phyloP scores from a whole-genome alignment of 2,329 filamentous ascomycete species.

The Aspergillus neoniger region DNA sequence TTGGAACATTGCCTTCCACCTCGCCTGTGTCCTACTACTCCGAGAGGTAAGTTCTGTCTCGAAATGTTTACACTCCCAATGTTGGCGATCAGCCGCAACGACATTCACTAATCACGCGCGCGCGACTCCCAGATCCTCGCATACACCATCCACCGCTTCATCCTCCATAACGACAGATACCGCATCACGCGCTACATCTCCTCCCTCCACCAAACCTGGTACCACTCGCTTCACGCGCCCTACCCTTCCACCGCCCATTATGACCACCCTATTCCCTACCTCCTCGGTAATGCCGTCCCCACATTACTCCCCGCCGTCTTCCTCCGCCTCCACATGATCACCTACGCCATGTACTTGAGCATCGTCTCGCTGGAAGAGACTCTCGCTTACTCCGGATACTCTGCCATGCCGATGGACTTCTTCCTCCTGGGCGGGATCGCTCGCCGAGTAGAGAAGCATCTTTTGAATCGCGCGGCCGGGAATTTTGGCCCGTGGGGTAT shows the following conservation, averaged over 20 bases:
- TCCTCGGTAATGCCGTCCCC: conserved; percentile 58
- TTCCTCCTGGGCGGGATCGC: conserved; percentile 59
- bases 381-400: conserved; percentile 63
- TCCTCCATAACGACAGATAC: conserved; percentile 62
- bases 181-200: conserved; percentile 47
- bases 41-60: conserved; percentile 54
- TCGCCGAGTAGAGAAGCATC: conserved; percentile 57
- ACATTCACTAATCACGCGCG: neutral
- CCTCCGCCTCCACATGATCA: conserved; percentile 63
- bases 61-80: neutral
- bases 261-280: conserved; percentile 60
- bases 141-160: conserved; percentile 72
- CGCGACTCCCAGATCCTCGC: conserved; percentile 26
- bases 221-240: conserved; percentile 55
- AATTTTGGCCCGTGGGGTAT: conserved; percentile 51
- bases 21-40: conserved; percentile 55
- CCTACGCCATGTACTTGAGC: conserved; percentile 57
- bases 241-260: conserved; percentile 62
- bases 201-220: conserved; percentile 56
- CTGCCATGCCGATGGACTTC: conserved; percentile 58
- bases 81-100: neutral
- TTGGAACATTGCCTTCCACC: conserved; percentile 60
- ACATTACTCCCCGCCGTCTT: conserved; percentile 58
- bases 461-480: conserved; percentile 49
- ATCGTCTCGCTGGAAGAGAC: conserved; percentile 61